Evolutionary conservation across 179 eudicot genomes (phyloP), one percentile per base, ranked within the genome.

Genomic region (Vitellaria paradoxa): DNA sequence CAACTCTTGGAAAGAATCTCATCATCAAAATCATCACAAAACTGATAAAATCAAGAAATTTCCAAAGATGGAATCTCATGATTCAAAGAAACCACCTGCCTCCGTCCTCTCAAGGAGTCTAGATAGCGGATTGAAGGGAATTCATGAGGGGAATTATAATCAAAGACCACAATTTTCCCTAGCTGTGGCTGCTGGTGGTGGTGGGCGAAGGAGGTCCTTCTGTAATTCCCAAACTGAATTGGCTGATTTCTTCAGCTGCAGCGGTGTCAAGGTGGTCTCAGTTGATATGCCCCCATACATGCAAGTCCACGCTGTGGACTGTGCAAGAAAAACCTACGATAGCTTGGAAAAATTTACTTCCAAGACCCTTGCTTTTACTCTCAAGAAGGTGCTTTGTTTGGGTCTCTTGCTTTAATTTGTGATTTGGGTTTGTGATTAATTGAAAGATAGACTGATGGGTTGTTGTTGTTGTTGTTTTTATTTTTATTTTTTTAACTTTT

Each of bases 271-370:
- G 82, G 87, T 95, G 45, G 92, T 93, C 60, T 82, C 94, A 45
- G 91, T 87, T 76, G 97, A 93, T 82, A 95, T 95, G 99, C 89
- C 95, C 0, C 91, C 97, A 10, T 89, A 87, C 75, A 91, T 95
- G 92, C 97, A 93, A 81, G 91, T 91, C n/a, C 98, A 95, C 82
- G 97, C 93, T 81, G 93, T 95, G 75, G 89, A 90, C 78, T 86
- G 84, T 87, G 95, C 99, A 70, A 95, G 99, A 81, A 91, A 93
- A 78, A 78, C 92, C 63, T 80, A 77, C 83, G 99, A 95, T 84
- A 93, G 98, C 79, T 81, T 95, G 82, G 99, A 95, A 77, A 95
- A 91, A 77, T 95, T 95, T 87, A 89, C 91, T 78, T 85, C 97
- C 72, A 95, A 84, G 71, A 76, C 87, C 72, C 95, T 95, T 78